A percentile compares a stretch with the other conserved stretches of the same genome.
These are phyloP conservation scores for Firmiana major DNA, from an alignment of 345 rosid species.

Conservation along the genomic window DNA sequence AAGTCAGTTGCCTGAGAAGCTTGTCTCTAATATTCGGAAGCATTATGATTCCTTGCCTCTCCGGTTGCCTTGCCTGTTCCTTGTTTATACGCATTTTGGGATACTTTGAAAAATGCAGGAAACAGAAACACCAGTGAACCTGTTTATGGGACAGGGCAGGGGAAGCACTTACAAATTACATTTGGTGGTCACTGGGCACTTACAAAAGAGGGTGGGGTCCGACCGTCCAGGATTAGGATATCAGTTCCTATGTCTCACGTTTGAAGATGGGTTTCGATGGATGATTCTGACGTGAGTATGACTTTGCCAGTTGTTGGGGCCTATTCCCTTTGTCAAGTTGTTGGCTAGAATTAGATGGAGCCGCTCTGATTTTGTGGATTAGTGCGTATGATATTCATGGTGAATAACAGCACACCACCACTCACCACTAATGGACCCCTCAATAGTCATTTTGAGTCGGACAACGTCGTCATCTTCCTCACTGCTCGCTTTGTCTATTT, in stretches of 20 bases:
- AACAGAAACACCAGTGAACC: too few species aligned
- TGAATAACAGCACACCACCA: too few species aligned
- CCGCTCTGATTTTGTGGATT: not conserved
- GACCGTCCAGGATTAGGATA: too few species aligned
- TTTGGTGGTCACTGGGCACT: too few species aligned
- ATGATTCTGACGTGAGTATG: too few species aligned
- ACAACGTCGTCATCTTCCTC: not conserved
- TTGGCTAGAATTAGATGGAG: not conserved
- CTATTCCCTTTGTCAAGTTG: not conserved
- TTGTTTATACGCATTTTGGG: not conserved
- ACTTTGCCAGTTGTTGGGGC: not conserved
- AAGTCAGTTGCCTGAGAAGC: conserved; percentile 97
- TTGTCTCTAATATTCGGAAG: conserved; percentile 81
- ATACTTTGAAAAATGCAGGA: not conserved
- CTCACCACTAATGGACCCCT: not conserved
- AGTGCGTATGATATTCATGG: not conserved
- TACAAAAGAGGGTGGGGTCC: too few species aligned
- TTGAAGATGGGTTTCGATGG: too few species aligned
- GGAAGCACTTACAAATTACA: too few species aligned
- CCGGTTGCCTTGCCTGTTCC: conserved; percentile 42
- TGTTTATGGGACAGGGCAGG: too few species aligned
- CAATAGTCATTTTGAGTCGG: not conserved
- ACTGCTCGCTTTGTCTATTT: not conserved
- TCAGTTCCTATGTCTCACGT: too few species aligned
- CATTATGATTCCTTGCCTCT: conserved; percentile 95